Base-by-base conservation (phyloP, 768 basidiomycete genomes). In the Galerina marginata region DNA sequence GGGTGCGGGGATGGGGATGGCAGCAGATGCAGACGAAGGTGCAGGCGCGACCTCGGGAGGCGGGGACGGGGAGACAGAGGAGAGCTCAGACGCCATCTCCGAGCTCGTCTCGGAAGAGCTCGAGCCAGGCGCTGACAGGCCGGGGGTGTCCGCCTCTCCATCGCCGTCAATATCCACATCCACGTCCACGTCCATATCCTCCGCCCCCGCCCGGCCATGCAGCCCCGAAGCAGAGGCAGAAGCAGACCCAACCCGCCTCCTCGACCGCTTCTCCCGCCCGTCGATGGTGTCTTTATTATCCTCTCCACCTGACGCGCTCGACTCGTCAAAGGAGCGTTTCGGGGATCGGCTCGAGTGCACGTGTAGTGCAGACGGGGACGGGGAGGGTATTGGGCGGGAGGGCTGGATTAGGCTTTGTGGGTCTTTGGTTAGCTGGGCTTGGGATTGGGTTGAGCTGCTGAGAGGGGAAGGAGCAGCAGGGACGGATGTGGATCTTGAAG, bases 291-390 rank as follows among this genome's bases (percentile, higher is more conserved):
- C 56, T 2, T 57, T 54, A 4, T 50, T 63, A 9, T 56, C 64
- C 16, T 69, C 67, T n/a, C 64, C 62, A 9, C 67, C 69, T 26
- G 70, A 71, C 29, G 71, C 69, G 54, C 71, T 71, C 20, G 73
- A 74, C 58, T 77, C 74, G 58, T 75, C 75, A 57, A 77, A 75
- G 0, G 76, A 70, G 16, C 77, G 66, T 67, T 75, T 75, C 11
- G 74, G 74, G n/a, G 68, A 67, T 20, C 68, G 63, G n/a, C 61
- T 45, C 11, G 61, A 51, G 2, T 55, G 45, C 26, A 60, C 26
- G 46, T 49, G 47, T 2, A 36, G 23, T n/a, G 48, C 1, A 3
- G 50, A 38, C 0, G 36, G 26, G 5, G 16, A 9, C 3, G 26
- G n/a, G n/a, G n/a, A n/a, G n/a, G n/a, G n/a, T n/a, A n/a, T n/a